These are phyloP conservation scores for Capsella rubella DNA, from an alignment of 441 rosid genomes.

Conservation along the genomic window DNA sequence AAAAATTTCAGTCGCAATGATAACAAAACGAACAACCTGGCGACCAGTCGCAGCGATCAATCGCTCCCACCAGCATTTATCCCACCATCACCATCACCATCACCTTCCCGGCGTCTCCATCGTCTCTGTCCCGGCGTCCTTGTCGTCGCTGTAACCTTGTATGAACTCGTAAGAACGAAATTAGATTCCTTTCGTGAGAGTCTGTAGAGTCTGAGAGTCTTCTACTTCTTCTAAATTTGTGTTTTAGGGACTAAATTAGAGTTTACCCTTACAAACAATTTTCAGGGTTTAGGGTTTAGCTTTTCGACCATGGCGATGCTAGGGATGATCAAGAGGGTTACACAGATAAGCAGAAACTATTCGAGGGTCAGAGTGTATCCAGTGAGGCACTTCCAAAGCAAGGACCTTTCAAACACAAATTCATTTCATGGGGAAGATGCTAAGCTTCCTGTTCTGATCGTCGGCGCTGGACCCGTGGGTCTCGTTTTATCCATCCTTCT, in stretches of 20 bases:
- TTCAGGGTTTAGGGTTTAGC: slow-evolving; percentile 22
- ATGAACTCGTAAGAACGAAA: neutral
- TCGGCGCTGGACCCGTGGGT: slow-evolving; percentile 99
- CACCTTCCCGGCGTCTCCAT: neutral
- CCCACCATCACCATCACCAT: neutral
- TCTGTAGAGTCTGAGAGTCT: slow-evolving; percentile 2
- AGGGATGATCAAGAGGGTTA: slow-evolving; percentile 56
- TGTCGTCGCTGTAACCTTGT: neutral
- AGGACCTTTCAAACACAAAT: slow-evolving; percentile 48
- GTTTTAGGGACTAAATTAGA: slow-evolving; percentile 1
- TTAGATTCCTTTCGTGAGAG: slow-evolving; percentile 1
- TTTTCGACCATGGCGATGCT: slow-evolving; percentile 52
- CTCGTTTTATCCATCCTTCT: slow-evolving; percentile 86
- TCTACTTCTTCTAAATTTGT: neutral
- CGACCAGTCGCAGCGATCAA: too few species aligned
- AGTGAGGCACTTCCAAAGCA: slow-evolving; percentile 44
- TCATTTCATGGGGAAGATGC: slow-evolving; percentile 42
- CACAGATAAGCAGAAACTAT: slow-evolving; percentile 43
- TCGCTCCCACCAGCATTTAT: too few species aligned
- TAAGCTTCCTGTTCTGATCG: slow-evolving; percentile 82
- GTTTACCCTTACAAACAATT: neutral
- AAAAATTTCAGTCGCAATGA: too few species aligned
- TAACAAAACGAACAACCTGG: too few species aligned
- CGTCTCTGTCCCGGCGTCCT: neutral
- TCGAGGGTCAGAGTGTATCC: slow-evolving; percentile 49